Conservation (phyloP, 2,329 filamentous ascomycete species). For the Celoporthe dispersa region DNA sequence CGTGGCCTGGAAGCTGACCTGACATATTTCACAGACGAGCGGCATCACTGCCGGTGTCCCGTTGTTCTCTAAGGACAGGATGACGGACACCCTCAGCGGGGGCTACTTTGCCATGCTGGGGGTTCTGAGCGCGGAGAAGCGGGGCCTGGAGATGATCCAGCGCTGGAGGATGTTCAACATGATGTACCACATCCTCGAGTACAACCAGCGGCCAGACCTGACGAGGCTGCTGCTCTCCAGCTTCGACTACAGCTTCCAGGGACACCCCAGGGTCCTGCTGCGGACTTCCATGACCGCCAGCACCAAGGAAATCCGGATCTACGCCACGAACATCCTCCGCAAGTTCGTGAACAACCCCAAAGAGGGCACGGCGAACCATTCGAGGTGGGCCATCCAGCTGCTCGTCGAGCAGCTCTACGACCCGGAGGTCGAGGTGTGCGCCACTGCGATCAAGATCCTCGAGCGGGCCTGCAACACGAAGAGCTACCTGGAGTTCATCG, state of each 20-base stretch:
- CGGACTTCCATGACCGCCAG: slow-evolving; percentile 93
- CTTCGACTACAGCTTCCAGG: slow-evolving; percentile 88
- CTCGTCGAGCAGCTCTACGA: slow-evolving; percentile 99
- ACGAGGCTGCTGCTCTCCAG: slow-evolving; percentile 87
- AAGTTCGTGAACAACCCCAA: slow-evolving; percentile 75
- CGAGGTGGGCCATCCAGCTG: slow-evolving; percentile 94
- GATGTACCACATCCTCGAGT: slow-evolving; percentile 97
- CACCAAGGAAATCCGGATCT: slow-evolving; percentile 88
- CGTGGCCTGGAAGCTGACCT: slow-evolving; percentile 25
- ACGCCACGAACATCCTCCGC: slow-evolving; percentile 82
- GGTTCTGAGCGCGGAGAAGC: slow-evolving; percentile 78
- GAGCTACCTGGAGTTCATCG: slow-evolving; percentile 89
- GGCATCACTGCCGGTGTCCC: slow-evolving; percentile 81
- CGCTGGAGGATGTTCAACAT: slow-evolving; percentile 99
- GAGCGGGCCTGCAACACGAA: slow-evolving; percentile 97
- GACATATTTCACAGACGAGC: slow-evolving; percentile 55
- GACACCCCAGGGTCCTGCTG: slow-evolving; percentile 88
- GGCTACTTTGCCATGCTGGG: slow-evolving; percentile 96
- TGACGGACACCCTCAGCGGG: slow-evolving; percentile 84
- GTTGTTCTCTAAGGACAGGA: slow-evolving; percentile 83
- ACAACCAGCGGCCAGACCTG: slow-evolving; percentile 87
- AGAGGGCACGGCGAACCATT: slow-evolving; percentile 57
- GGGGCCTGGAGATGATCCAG: slow-evolving; percentile 87
- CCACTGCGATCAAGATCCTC: slow-evolving; percentile 93
- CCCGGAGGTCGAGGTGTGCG: slow-evolving; percentile 94